Evolutionary conservation across 2,329 filamentous ascomycete genomes (phyloP).

Genomic region (Beauveria bassiana): DNA sequence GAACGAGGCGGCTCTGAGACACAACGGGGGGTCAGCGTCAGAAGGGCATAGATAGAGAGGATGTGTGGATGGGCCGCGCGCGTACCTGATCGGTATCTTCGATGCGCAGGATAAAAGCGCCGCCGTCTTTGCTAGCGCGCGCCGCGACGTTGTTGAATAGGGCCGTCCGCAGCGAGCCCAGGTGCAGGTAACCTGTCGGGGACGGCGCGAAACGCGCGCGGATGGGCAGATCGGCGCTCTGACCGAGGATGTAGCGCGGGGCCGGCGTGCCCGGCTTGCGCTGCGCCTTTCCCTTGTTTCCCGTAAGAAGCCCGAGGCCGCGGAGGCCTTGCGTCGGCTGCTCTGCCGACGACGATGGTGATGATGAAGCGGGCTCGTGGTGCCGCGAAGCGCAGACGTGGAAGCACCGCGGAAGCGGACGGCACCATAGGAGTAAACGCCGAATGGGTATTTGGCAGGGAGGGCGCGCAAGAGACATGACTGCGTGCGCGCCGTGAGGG

Average conservation of each 20-base stretch:
- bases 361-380: neutral
- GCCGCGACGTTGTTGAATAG: constrained; percentile 95
- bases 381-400: neutral
- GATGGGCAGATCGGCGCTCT: constrained; percentile 46
- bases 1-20: constrained; percentile 68
- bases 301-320: neutral
- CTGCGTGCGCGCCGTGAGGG: neutral
- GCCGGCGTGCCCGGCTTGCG: neutral
- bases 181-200: constrained; percentile 85
- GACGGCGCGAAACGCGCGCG: constrained; percentile 82
- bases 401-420: neutral
- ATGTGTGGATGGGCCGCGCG: neutral
- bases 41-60: constrained; percentile 10
- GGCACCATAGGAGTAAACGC: neutral
- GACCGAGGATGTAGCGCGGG: constrained; percentile 26
- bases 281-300: neutral
- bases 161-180: constrained; percentile 86
- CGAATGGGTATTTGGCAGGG: neutral
- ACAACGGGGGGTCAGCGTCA: neutral
- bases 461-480: neutral
- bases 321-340: neutral
- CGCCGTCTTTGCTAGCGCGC: constrained; percentile 60
- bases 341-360: neutral
- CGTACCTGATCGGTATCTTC: constrained; percentile 89
- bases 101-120: constrained; percentile 82